These are phyloP conservation scores for Anethum foeniculum DNA, from an alignment of 140 eudicot genomes.

Conservation along the genomic window DNA sequence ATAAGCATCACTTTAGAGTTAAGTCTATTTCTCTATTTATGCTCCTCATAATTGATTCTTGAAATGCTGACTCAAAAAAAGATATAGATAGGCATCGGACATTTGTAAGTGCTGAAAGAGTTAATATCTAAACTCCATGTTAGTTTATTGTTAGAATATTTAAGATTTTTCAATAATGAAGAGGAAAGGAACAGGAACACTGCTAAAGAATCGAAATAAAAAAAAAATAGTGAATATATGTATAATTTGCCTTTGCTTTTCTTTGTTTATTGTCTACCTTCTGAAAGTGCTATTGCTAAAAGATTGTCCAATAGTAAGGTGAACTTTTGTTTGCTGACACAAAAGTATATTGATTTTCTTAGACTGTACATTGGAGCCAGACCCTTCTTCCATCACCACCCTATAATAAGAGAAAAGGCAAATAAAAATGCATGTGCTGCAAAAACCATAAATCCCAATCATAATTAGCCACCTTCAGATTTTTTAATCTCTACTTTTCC, in stretches of 20 bases:
- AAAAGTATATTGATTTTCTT: slow-evolving; percentile 3
- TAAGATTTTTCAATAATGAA: neutral
- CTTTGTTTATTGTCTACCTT: neutral
- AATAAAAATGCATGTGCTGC: slow-evolving; percentile 1
- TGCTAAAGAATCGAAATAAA: neutral
- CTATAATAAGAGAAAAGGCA: slow-evolving; percentile 10
- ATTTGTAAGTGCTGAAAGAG: neutral
- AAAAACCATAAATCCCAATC: slow-evolving; percentile 16
- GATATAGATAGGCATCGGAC: neutral
- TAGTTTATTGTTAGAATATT: neutral
- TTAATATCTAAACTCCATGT: neutral
- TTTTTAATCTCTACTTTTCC: slow-evolving; percentile 16
- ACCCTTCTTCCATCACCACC: slow-evolving; percentile 9
- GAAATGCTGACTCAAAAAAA: neutral
- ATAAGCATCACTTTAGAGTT: neutral
- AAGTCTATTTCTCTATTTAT: neutral
- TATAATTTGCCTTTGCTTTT: neutral
- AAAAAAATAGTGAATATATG: neutral
- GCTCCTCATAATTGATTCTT: neutral
- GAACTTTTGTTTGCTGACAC: slow-evolving; percentile 6
- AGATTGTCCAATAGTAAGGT: neutral
- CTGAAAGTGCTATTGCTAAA: neutral
- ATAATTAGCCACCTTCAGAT: slow-evolving; percentile 25
- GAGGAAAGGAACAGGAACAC: neutral
- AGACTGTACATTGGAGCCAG: neutral